Base-by-base conservation (phyloP, 2,329 filamentous ascomycete genomes). In the Coniochaeta sp. region DNA sequence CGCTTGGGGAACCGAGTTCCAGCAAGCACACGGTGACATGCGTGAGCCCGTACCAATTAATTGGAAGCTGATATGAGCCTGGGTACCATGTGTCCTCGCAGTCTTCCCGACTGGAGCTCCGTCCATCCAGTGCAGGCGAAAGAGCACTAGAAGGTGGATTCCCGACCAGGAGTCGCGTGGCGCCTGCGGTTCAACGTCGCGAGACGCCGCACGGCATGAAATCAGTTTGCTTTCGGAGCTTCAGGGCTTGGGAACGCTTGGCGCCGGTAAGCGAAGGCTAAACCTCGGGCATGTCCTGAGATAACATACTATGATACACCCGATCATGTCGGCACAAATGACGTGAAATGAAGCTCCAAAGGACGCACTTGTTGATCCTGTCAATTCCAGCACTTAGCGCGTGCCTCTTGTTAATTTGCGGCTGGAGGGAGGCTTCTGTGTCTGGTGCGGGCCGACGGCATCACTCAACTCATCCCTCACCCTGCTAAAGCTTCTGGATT, bases 191-290 rank as follows among this genome's bases (percentile, higher is more conserved):
- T 55, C 52, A 55, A 55, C 52, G 31, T 31, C 26, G 31, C 26
- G 26, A 55, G 52, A 55, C 26, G 52, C 54, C 54, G 54, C 54
- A 57, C 34, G 54, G 54, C n/a, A 57, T 26, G 54, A 38, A 12
- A 57, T 38, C 54, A 16, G 17, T 34, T n/a, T 31, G 54, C 19
- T 57, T 24, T 34, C 34, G 54, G 31, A 57, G 54, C 31, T n/a
- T n/a, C 14, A 26, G 9, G 11, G 54, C 31, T 22, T 57, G 50
- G 8, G 9, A 22, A 34, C 54, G 7, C 34, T 57, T 57, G 28
- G 54, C 31, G 8, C 34, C 54, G 33, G 54, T 38, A 22, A 34
- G 19, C 28, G 31, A 38, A 31, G 54, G 54, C 54, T 36, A 22
- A 57, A 38, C 54, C 12, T 36, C 54, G 54, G 54, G 5, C 3